Evolutionary conservation across 2,329 filamentous ascomycete species (phyloP).

Genomic region (Diaporthe ampelina): DNA sequence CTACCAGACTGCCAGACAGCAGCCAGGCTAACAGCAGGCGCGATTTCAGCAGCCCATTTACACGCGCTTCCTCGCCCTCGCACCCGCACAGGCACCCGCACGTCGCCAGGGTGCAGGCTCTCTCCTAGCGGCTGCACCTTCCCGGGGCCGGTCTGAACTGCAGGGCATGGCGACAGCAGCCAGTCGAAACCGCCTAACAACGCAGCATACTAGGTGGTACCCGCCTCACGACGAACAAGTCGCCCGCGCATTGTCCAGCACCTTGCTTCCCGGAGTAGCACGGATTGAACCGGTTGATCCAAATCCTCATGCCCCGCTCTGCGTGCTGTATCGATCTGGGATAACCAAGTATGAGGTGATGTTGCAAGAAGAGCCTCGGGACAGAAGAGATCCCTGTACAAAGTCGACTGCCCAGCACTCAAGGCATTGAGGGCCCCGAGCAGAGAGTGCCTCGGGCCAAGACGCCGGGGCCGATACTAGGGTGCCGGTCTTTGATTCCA

Average conservation of each 20-base stretch:
- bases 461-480: slow-evolving; percentile 28
- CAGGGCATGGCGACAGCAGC: not conserved
- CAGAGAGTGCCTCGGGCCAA: slow-evolving; percentile 20
- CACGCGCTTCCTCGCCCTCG: not conserved
- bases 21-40: not conserved
- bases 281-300: not conserved
- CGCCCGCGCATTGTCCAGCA: not conserved
- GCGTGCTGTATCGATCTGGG: not conserved
- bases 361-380: slow-evolving; percentile 15
- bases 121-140: slow-evolving; percentile 17
- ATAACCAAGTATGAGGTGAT: not conserved
- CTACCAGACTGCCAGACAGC: not conserved
- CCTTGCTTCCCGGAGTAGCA: not conserved
- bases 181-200: not conserved
- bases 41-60: not conserved
- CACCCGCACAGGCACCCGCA: slow-evolving; percentile 23
- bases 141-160: slow-evolving; percentile 9
- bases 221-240: slow-evolving; percentile 1
- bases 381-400: not conserved
- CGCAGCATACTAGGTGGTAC: not conserved
- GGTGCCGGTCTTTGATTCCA: slow-evolving; percentile 13
- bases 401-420: not conserved
- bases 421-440: not conserved
- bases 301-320: not conserved
- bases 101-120: slow-evolving; percentile 7